Evolutionary conservation across 192 early-diverging fungal genomes (phyloP).

Genomic region (Coemansia sp.): DNA sequence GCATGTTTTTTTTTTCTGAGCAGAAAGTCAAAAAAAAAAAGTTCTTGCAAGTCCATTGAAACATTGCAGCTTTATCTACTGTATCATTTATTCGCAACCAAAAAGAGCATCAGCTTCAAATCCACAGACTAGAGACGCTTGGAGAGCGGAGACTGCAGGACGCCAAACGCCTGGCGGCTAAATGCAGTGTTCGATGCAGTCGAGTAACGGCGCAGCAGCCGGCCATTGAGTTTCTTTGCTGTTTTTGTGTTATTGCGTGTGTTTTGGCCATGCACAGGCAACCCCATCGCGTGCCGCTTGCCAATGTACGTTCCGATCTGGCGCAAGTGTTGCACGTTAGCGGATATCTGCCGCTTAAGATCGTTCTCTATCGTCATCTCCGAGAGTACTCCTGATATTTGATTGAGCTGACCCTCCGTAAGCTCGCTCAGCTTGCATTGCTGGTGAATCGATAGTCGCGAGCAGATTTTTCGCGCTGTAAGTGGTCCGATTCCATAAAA

Average conservation of each 20-base stretch:
- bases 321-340: constrained; percentile 72
- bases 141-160: constrained; percentile 37
- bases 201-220: constrained; percentile 52
- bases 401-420: constrained; percentile 82
- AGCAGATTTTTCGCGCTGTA: constrained; percentile 74
- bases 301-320: constrained; percentile 78
- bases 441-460: constrained; percentile 79
- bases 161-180: constrained; percentile 20
- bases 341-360: constrained; percentile 66
- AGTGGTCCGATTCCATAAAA: constrained; percentile 90
- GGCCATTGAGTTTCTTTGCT: constrained; percentile 79
- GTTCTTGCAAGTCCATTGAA: background rate
- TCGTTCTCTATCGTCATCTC: constrained; percentile 87
- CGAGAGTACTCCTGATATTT: constrained; percentile 81
- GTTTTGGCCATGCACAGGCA: constrained; percentile 88
- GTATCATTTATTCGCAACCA: background rate
- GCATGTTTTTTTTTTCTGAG: too few relatives aligned
- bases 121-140: constrained; percentile 17
- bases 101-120: constrained; percentile 11
- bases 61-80: background rate
- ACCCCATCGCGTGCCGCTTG: constrained; percentile 77
- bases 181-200: constrained; percentile 18
- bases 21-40: too few relatives aligned
- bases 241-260: constrained; percentile 86
- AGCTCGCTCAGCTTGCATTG: constrained; percentile 86